Conservation (phyloP, 495 filamentous ascomycete genomes). For the Neurospora tetraspora region DNA sequence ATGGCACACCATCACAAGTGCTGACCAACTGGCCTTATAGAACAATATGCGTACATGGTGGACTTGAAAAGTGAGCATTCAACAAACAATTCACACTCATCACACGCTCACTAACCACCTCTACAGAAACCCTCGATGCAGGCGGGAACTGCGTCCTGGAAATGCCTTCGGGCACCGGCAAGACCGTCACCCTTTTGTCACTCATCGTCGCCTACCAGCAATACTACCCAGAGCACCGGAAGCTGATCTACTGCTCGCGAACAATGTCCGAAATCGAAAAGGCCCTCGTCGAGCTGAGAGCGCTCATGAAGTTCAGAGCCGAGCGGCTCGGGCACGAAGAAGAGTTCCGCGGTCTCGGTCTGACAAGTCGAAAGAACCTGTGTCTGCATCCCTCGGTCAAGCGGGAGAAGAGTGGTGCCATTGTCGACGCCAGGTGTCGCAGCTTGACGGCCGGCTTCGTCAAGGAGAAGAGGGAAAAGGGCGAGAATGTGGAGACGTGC, state of each 20-base stretch:
- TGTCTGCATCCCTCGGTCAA: conserved; percentile 94
- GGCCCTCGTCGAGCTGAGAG: conserved; percentile 82
- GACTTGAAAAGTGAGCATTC: conserved; percentile 71
- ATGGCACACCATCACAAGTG: background rate
- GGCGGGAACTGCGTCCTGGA: conserved; percentile 96
- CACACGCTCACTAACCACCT: background rate
- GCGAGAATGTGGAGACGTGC: conserved; percentile 89
- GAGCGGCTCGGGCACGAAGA: conserved; percentile 80
- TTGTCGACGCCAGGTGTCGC: conserved; percentile 91
- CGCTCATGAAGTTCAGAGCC: conserved; percentile 85
- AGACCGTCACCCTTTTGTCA: conserved; percentile 90
- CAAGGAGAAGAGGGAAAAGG: conserved; percentile 89
- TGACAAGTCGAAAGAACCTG: conserved; percentile 95
- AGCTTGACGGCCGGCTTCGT: conserved; percentile 95
- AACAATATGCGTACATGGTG: conserved; percentile 99
- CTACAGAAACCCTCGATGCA: conserved; percentile 71
- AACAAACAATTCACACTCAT: background rate
- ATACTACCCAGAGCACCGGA: conserved; percentile 79
- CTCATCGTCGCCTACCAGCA: conserved; percentile 95
- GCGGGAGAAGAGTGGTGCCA: conserved; percentile 82
- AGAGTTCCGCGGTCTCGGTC: conserved; percentile 82
- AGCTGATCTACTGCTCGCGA: conserved; percentile 96
- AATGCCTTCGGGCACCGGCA: conserved; percentile 99
- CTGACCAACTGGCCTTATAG: conserved; percentile 24
- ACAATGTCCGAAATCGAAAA: conserved; percentile 96